These are phyloP conservation scores for Aspergillus costaricaensis DNA, from an alignment of 2,329 filamentous ascomycete genomes.

Conservation along the genomic window DNA sequence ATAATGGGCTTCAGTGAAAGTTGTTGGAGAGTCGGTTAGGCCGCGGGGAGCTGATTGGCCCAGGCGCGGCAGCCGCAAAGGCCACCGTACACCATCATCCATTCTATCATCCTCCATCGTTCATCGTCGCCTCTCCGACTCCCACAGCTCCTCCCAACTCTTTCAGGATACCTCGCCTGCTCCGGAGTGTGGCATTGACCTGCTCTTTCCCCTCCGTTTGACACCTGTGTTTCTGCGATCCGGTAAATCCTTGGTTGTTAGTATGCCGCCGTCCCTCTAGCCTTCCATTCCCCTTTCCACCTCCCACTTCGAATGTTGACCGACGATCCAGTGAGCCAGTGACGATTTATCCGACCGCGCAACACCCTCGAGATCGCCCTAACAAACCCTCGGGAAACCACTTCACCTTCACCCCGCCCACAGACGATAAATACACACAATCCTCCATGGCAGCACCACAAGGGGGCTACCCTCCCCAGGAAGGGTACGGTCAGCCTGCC, in stretches of 20 bases:
- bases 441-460: conserved; percentile 53
- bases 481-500: conserved; percentile 50
- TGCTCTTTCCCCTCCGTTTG: conserved; percentile 11
- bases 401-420: neutral
- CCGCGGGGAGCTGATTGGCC: conserved; percentile 37
- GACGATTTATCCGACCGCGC: conserved; percentile 19
- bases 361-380: conserved; percentile 5
- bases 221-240: neutral
- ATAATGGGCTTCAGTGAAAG: neutral
- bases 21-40: conserved; percentile 19
- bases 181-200: conserved; percentile 14
- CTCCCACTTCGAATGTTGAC: conserved; percentile 19
- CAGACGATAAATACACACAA: conserved; percentile 9
- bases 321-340: conserved; percentile 26
- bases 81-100: conserved; percentile 40
- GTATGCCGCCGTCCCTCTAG: conserved; percentile 21
- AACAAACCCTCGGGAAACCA: conserved; percentile 7
- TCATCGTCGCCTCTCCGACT: conserved; percentile 13
- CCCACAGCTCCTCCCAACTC: conserved; percentile 14
- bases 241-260: conserved; percentile 15
- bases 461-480: conserved; percentile 53
- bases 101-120: conserved; percentile 18
- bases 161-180: conserved; percentile 19
- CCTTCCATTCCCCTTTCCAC: conserved; percentile 12
- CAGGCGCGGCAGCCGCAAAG: conserved; percentile 31